Evolutionary conservation across 495 filamentous ascomycete species (phyloP), one percentile per base, ranked within the genome.

Genomic region (Pyrenopolyporus hunteri): DNA sequence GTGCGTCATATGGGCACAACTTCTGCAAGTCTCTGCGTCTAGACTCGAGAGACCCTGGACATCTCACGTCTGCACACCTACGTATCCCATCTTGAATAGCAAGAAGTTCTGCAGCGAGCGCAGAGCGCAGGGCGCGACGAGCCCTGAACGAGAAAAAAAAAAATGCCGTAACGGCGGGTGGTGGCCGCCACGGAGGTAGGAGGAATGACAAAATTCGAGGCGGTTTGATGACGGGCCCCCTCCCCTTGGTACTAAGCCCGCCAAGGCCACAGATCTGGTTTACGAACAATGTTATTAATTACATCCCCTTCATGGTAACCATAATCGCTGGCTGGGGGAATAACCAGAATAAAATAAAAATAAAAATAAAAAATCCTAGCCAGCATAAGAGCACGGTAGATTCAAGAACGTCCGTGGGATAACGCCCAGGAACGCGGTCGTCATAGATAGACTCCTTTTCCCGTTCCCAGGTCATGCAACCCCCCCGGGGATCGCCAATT

Each of bases 1-100:
- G 64, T 67, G 64, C 64, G 64, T 63, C 64, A 67, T 67, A 63
- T 64, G 64, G 64, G 54, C 59, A 63, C 59, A 59, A 55, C 52
- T 62, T 49, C 64, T 62, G 64, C 58, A 67, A 57, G 48, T 67
- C 48, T 63, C 36, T 63, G 64, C 64, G 58, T 62, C 64, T 67
- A 67, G 64, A 63, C 64, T 63, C 58, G 31, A 53, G 40, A 51
- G 45, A 58, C 46, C 58, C 52, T 52, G 53, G 51, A 29, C 57
- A 62, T 51, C 33, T 62, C 52, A 62, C 52, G 13, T 48, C 56
- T 56, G 46, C 50, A 60, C 42, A 32, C 39, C 51, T 52, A 36
- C 57, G 20, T n/a, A 57, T 57, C 31, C 46, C 46, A 53, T 53
- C 63, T 61, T 39, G 63, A 60, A 50, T 39, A 47, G 50, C 44